phyloP scores from a whole-genome alignment of 345 rosid genomes.

The Sisymbrium irio region DNA sequence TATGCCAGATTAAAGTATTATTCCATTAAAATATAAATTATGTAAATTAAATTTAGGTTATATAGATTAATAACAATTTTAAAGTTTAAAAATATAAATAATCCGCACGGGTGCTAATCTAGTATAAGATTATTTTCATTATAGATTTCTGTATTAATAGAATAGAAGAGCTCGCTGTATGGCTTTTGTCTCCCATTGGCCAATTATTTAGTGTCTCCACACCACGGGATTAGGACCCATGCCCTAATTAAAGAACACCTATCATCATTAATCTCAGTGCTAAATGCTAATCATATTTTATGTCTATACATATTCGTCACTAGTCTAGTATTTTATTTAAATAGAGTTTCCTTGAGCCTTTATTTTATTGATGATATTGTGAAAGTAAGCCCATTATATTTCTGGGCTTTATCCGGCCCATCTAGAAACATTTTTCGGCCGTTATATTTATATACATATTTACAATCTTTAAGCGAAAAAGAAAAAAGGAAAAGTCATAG shows the following conservation, averaged over 20 bases:
- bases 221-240: constrained; percentile 11
- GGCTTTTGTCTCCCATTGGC: constrained; percentile 36
- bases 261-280: constrained; percentile 30
- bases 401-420: constrained; percentile 14
- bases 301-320: no score
- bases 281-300: constrained; percentile 21
- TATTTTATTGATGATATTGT: neutral
- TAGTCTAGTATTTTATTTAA: neutral
- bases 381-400: no score
- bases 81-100: no score
- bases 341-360: neutral
- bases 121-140: no score
- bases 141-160: no score
- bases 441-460: neutral
- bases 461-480: neutral
- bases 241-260: constrained; percentile 16
- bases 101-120: no score
- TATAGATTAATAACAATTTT: no score
- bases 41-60: no score
- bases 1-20: no score
- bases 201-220: constrained; percentile 15
- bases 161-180: constrained; percentile 17
- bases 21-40: no score
- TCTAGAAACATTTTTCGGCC: neutral
- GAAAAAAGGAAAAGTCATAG: neutral